Conservation (phyloP, 345 rosid species). For the Rhodomyrtus tomentosa region DNA sequence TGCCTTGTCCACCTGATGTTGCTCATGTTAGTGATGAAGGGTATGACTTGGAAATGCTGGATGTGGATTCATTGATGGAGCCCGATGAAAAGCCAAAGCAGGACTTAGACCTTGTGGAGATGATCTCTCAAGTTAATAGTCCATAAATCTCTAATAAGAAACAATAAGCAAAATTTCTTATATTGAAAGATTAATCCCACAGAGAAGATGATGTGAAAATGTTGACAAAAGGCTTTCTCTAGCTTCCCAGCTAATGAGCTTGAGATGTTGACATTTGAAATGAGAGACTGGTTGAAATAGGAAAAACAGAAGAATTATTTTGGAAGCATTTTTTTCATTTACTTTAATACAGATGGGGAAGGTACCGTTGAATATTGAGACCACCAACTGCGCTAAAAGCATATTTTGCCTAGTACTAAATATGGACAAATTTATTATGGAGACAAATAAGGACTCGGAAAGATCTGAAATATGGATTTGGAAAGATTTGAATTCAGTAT, state of each 20-base stretch:
- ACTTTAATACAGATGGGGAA: background rate
- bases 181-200: background rate
- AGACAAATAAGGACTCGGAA: too few species aligned
- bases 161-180: background rate
- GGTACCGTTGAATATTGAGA: background rate
- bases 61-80: conserved; percentile 6
- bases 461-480: too few species aligned
- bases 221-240: background rate
- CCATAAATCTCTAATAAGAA: background rate
- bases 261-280: background rate
- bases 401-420: too few species aligned
- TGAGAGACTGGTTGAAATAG: background rate
- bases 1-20: conserved; percentile 16
- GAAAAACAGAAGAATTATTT: background rate
- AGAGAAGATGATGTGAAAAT: background rate
- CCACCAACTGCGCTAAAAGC: too few species aligned
- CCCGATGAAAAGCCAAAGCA: conserved; percentile 14
- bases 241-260: background rate
- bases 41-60: conserved; percentile 10
- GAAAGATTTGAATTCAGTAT: too few species aligned
- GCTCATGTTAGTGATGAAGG: conserved; percentile 11
- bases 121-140: conserved; percentile 34
- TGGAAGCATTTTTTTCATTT: background rate
- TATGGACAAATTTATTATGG: too few species aligned
- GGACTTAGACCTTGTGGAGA: conserved; percentile 54